phyloP scores from a whole-genome alignment of 768 basidiomycete species.

The Tephrocybe sp. region DNA sequence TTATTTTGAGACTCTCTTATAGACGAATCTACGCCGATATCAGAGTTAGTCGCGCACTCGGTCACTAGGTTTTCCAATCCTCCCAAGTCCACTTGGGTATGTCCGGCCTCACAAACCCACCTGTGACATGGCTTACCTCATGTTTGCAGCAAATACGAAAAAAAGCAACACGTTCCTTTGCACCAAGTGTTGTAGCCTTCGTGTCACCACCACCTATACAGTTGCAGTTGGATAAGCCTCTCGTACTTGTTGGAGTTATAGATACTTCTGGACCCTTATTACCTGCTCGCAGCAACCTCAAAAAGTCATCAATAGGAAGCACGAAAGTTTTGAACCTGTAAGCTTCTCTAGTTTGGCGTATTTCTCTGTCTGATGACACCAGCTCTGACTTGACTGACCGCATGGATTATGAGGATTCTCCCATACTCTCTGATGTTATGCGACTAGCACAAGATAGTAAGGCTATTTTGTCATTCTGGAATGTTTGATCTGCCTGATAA shows the following conservation, averaged over 20 bases:
- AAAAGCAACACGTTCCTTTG: constrained; percentile 38
- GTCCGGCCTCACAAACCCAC: neutral
- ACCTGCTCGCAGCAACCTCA: constrained; percentile 28
- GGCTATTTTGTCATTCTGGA: constrained; percentile 14
- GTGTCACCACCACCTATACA: constrained; percentile 41
- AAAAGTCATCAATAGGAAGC: constrained; percentile 46
- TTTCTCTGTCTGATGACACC: constrained; percentile 2
- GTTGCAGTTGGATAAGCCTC: constrained; percentile 27
- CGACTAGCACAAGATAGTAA: constrained; percentile 52
- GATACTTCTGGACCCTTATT: constrained; percentile 44
- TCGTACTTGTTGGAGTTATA: constrained; percentile 48
- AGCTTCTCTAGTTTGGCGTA: constrained; percentile 16
- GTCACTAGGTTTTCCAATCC: constrained; percentile 20
- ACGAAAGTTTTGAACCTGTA: constrained; percentile 57
- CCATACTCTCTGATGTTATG: constrained; percentile 43
- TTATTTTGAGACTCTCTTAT: neutral
- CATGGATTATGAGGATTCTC: constrained; percentile 47
- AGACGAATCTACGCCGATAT: constrained; percentile 40
- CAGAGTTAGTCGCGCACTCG: constrained; percentile 36
- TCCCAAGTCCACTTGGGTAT: constrained; percentile 41
- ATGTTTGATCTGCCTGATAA: neutral
- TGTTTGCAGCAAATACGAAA: constrained; percentile 30
- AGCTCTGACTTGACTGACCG: constrained; percentile 58
- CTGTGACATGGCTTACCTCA: constrained; percentile 9
- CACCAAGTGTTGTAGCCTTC: constrained; percentile 46